phyloP scores from a whole-genome alignment of 495 filamentous ascomycete species.

The Penicillium coffeae region DNA sequence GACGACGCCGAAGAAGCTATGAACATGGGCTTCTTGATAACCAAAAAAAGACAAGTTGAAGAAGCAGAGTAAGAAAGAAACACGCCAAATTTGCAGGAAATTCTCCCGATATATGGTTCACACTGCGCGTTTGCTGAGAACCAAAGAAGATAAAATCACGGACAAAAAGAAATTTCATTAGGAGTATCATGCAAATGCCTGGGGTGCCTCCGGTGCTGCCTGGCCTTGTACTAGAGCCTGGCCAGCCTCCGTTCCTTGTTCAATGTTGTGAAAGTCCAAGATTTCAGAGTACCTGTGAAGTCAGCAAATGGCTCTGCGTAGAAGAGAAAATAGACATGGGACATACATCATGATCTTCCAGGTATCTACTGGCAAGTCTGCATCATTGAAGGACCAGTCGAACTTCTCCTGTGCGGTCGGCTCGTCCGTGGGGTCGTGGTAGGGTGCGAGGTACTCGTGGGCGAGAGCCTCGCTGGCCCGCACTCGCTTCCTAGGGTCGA shows the following conservation, averaged over 20 bases:
- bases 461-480: slow-evolving; percentile 78
- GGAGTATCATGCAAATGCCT: slow-evolving; percentile 28
- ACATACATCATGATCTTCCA: slow-evolving; percentile 99
- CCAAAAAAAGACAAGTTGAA: slow-evolving; percentile 8
- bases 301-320: not conserved
- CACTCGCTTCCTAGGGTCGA: slow-evolving; percentile 89
- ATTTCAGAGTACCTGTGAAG: slow-evolving; percentile 91
- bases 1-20: slow-evolving; percentile 30
- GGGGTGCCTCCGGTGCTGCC: slow-evolving; percentile 28
- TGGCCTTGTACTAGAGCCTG: slow-evolving; percentile 33
- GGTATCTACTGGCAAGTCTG: slow-evolving; percentile 95
- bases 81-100: slow-evolving; percentile 17
- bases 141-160: slow-evolving; percentile 9
- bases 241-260: slow-evolving; percentile 49
- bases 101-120: slow-evolving; percentile 9
- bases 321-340: not conserved
- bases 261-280: slow-evolving; percentile 96
- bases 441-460: slow-evolving; percentile 91
- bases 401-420: slow-evolving; percentile 96
- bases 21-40: slow-evolving; percentile 21
- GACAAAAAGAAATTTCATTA: not conserved
- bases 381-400: slow-evolving; percentile 99
- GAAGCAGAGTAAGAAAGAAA: slow-evolving; percentile 5
- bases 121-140: slow-evolving; percentile 1
- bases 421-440: slow-evolving; percentile 96